Evolutionary conservation across 352 stramenopile genomes (phyloP), one percentile per base, ranked within the genome.

Genomic region (Phytopythium aichiense): DNA sequence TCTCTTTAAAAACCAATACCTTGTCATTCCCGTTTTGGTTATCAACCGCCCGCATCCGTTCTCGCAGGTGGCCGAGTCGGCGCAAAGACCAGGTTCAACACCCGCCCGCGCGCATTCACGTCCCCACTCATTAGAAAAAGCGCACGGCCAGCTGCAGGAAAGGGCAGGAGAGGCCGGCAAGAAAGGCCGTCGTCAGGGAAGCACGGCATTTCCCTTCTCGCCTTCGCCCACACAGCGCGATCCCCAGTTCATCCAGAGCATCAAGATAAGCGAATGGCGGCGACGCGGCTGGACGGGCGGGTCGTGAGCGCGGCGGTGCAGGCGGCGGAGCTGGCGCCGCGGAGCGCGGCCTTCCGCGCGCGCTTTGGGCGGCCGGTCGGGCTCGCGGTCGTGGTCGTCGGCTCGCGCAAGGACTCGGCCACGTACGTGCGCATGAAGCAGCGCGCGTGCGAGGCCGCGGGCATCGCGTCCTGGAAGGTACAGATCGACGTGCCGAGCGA

Each of bases 351-450:
- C n/a, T 88, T 98, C 50, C 54, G 60, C 16, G 46, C 65, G 60
- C 40, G 35, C 7, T 65, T 80, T 61, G 72, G 78, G 15, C 85
- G 77, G 16, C 89, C 96, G 7, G 76, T 89, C n/a, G 97, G 97
- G 0, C 79, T 99, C n/a, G 98, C 97, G 16, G 95, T 99, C 8
- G 93, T 99, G 37, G 84, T 99, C 53, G 96, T 99, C 15, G 97
- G 97, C 55, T 73, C 84, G 38, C 81, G 96, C 43, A 93, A 87
- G 53, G 98, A 99, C 79, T 99, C 95, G 56, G 85, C 83, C 43
- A 98, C 96, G 48, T 99, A 99, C 73, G 97, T 99, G 46, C 91
- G 96, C 38, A 99, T 99, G 92, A 99, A 99, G 81, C 96, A 99
- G 72, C 98, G 97, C 62, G 95, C 97, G 31, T 99, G 95, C 68